Conservation (phyloP, 2,329 filamentous ascomycete species). For the Myriosclerotinia scirpicola region DNA sequence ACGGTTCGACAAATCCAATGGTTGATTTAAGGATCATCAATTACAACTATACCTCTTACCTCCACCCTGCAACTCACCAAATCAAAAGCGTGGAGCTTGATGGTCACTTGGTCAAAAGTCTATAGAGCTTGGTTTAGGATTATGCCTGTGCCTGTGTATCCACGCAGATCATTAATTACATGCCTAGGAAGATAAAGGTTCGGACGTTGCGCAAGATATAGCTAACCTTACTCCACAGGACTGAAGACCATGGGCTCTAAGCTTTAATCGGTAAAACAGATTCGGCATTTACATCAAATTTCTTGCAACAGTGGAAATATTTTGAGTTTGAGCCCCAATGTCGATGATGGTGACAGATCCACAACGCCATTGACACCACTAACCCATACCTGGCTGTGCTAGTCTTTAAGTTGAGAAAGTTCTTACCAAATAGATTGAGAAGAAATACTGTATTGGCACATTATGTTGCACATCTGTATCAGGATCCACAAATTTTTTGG, state of each 20-base stretch:
- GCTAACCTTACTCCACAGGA: no score
- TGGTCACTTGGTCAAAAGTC: background rate
- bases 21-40: background rate
- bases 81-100: background rate
- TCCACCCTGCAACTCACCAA: background rate
- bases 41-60: background rate
- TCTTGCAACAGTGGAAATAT: background rate
- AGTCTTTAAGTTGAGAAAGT: background rate
- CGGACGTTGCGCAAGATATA: no score
- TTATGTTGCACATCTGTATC: conserved; percentile 2
- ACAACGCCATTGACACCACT: background rate
- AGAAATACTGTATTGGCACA: background rate
- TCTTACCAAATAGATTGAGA: background rate
- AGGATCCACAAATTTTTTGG: background rate
- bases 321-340: background rate
- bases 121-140: background rate
- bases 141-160: background rate
- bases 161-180: no score
- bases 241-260: background rate
- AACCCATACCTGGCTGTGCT: background rate
- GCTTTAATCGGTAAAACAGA: background rate
- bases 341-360: background rate
- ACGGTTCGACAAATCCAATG: background rate
- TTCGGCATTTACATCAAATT: background rate
- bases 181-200: background rate